phyloP scores from a whole-genome alignment of 345 rosid species.

The Microcos paniculata region DNA sequence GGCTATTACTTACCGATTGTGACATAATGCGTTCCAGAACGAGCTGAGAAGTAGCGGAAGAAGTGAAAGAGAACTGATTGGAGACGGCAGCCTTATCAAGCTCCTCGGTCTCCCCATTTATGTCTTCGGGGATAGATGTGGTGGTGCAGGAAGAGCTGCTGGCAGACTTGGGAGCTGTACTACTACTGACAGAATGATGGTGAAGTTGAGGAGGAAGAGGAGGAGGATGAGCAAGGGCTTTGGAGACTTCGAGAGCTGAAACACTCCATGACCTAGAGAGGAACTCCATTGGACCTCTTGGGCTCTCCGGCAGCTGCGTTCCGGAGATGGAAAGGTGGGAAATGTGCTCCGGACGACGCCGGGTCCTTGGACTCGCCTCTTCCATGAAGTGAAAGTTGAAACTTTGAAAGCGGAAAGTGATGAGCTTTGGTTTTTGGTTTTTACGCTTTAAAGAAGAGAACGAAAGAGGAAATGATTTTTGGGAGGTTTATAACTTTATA shows the following conservation, averaged over 20 bases:
- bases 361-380: slow-evolving; percentile 37
- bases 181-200: slow-evolving; percentile 20
- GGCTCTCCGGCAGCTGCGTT: slow-evolving; percentile 71
- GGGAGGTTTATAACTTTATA: too few species aligned
- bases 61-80: slow-evolving; percentile 61
- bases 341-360: slow-evolving; percentile 35
- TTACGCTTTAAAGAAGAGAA: not conserved
- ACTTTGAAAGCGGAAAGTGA: not conserved
- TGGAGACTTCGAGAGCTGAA: slow-evolving; percentile 81
- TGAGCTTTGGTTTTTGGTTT: not conserved
- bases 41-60: slow-evolving; percentile 83
- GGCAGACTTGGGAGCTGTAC: slow-evolving; percentile 33
- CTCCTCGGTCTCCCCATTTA: slow-evolving; percentile 33
- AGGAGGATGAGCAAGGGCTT: slow-evolving; percentile 50
- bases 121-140: slow-evolving; percentile 63
- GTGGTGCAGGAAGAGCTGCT: slow-evolving; percentile 43
- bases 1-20: slow-evolving; percentile 55
- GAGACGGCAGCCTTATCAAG: slow-evolving; percentile 22
- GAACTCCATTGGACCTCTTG: slow-evolving; percentile 91
- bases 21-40: slow-evolving; percentile 97
- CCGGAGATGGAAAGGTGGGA: slow-evolving; percentile 15
- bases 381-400: slow-evolving; percentile 25
- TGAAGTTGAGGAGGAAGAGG: not conserved
- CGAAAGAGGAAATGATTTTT: not conserved
- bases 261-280: slow-evolving; percentile 86